Evolutionary conservation across 164 flowering plant species (phyloP), one percentile per base, ranked within the genome.

Genomic region (Malania oleifera): DNA sequence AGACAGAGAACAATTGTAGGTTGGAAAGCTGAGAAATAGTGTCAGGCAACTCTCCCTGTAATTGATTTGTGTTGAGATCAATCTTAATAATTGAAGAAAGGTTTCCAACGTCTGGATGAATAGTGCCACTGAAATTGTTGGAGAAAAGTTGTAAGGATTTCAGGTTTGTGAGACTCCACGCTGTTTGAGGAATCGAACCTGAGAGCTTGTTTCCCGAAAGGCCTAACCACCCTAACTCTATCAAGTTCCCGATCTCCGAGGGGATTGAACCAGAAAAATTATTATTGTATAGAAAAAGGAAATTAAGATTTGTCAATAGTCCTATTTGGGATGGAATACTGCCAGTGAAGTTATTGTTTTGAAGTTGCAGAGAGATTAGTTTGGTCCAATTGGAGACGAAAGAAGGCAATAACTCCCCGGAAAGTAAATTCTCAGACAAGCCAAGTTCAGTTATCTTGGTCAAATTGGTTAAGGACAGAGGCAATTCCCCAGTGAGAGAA

Each of bases 201-300:
- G 84, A 76, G 44, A 84, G 71, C 3, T 58, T 63, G 69, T 89
- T 86, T 11, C 9, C 37, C 5, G 90, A 80, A 50, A 89, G 79
- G 67, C 82, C 89, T 41, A 82, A 47, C 0, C 10, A 2, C 0
- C 0, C 2, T 47, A 77, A 47, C 29, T 41, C 39, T 15, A 22
- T 20, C 43, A 74, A n/a, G 45, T 67, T 72, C 15, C 78, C 78
- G 6, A 74, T 69, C 52, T 69, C 70, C 23, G 31, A 12, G 2
- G 76, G 74, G 45, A 75, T 67, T 0, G 60, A 18, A 37, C 74
- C 74, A 1, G 70, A 46, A 23, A 70, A 20, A 1, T 19, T 28
- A 43, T 67, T 74, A 5, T 54, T 17, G 44, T 19, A 64, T 12
- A 74, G 34, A 29, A 15, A 67, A 13, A 75, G 73, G 39, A 20